Conservation (phyloP, 2,329 filamentous ascomycete species). For the Leptographium procerum region DNA sequence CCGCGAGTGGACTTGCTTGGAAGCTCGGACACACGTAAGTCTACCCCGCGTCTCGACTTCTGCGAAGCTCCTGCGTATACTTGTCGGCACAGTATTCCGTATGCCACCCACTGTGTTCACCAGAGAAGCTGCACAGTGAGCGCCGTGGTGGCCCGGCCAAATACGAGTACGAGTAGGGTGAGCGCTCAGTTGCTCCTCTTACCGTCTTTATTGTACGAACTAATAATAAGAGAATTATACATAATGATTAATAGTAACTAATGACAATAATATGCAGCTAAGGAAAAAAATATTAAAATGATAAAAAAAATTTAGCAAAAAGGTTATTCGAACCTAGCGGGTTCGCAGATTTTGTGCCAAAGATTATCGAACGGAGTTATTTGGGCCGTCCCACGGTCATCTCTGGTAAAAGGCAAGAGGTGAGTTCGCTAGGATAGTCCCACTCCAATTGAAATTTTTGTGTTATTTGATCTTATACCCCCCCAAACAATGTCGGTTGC, state of each 20-base stretch:
- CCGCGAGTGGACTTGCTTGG: background rate
- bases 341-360: slow-evolving; percentile 13
- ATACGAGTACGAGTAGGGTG: too few relatives aligned
- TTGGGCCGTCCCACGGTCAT: slow-evolving; percentile 16
- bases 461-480: slow-evolving; percentile 9
- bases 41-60: background rate
- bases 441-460: slow-evolving; percentile 12
- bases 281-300: background rate
- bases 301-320: slow-evolving; percentile 5
- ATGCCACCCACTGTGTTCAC: background rate
- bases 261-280: too few relatives aligned
- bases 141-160: too few relatives aligned
- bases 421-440: slow-evolving; percentile 17
- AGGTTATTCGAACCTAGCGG: slow-evolving; percentile 10
- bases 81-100: background rate
- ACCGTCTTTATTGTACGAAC: background rate
- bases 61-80: background rate
- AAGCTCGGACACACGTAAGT: background rate
- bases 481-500: background rate
- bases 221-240: too few relatives aligned
- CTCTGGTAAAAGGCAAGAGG: slow-evolving; percentile 18
- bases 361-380: slow-evolving; percentile 15
- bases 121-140: background rate
- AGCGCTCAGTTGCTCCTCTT: background rate
- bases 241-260: too few relatives aligned